Evolutionary conservation across 257 asterid species (phyloP).

Genomic region (Cruciata laevipes): DNA sequence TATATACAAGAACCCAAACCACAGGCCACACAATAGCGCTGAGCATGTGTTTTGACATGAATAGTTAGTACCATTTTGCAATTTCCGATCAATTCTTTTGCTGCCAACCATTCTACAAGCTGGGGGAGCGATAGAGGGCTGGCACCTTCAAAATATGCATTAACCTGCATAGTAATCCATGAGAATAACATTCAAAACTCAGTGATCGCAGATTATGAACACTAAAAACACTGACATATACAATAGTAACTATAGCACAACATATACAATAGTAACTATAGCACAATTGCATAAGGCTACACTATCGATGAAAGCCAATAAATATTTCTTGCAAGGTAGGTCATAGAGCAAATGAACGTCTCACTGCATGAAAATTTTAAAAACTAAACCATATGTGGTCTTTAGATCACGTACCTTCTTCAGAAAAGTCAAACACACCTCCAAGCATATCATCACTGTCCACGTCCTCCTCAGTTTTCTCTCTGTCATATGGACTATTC

Average conservation of each 20-base stretch:
- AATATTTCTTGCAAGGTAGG: background rate
- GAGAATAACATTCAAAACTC: background rate
- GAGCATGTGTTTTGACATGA: slow-evolving; percentile 21
- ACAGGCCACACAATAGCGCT: slow-evolving; percentile 10
- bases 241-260: background rate
- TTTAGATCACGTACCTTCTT: slow-evolving; percentile 28
- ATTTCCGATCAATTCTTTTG: slow-evolving; percentile 1
- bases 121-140: slow-evolving; percentile 2
- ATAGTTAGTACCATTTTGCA: slow-evolving; percentile 26
- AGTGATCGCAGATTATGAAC: background rate
- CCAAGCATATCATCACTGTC: slow-evolving; percentile 44
- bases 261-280: background rate
- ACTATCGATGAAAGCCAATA: background rate
- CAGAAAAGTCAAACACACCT: slow-evolving; percentile 43
- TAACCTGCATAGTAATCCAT: slow-evolving; percentile 19
- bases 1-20: slow-evolving; percentile 25
- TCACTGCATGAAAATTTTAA: background rate
- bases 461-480: slow-evolving; percentile 33
- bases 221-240: background rate
- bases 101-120: slow-evolving; percentile 8
- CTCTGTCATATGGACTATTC: slow-evolving; percentile 25
- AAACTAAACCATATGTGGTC: background rate
- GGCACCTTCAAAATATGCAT: slow-evolving; percentile 9
- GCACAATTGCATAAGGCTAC: background rate
- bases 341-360: background rate